phyloP scores from a whole-genome alignment of 306 rosid species.

The Gleditsia sinensis region DNA sequence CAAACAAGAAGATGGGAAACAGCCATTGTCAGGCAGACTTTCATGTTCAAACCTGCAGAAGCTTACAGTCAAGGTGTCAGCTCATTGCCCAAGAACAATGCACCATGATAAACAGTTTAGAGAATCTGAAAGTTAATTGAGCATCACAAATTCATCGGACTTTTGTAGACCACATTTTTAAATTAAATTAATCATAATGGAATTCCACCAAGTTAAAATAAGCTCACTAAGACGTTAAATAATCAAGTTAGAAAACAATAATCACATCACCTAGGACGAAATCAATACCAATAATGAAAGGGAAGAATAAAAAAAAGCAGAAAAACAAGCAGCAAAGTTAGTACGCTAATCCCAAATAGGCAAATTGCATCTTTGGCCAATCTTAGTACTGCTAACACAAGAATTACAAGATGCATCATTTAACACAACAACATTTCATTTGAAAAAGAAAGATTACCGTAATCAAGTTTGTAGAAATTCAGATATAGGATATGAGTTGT shows the following conservation, averaged over 20 bases:
- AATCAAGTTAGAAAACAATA: conserved; percentile 6
- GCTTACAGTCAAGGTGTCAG: conserved; percentile 28
- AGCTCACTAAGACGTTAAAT: neutral
- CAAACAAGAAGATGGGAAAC: conserved; percentile 75
- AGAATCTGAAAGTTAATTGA: neutral
- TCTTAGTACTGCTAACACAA: neutral
- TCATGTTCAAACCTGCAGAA: conserved; percentile 73
- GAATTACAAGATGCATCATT: conserved; percentile 14
- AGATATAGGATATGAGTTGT: conserved; percentile 91
- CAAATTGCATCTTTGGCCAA: neutral
- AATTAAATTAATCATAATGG: neutral
- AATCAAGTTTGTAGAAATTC: conserved; percentile 75
- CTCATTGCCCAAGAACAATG: conserved; percentile 19
- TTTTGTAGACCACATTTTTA: neutral
- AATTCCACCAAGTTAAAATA: neutral
- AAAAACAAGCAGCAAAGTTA: conserved; percentile 14
- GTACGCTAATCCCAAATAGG: neutral
- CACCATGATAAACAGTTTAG: neutral
- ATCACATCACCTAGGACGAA: neutral
- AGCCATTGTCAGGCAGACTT: conserved; percentile 64
- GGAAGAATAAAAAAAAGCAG: neutral
- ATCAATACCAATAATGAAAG: neutral
- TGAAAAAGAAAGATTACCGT: conserved; percentile 56
- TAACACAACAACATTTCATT: conserved; percentile 8
- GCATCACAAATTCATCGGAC: neutral